Base-by-base conservation (phyloP, 2,329 filamentous ascomycete genomes). In the Sclerotinia spermophila region DNA sequence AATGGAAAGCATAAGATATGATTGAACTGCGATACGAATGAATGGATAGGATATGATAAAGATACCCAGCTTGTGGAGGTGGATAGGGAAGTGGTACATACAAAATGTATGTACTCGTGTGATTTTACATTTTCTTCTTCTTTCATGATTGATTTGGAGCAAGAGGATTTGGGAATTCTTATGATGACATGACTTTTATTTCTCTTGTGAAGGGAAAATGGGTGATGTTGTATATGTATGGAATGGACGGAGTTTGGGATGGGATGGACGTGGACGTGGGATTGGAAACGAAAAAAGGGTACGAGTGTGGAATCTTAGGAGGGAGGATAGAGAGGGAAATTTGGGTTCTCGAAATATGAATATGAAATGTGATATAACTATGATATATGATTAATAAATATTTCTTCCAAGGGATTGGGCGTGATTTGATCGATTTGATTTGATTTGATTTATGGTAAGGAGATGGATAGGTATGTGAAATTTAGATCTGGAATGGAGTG, bases 31-130 rank as follows among this genome's bases (percentile, higher is more conserved):
- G 45, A 53, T 30, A n/a, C 40, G 62, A 53, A 66, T 53, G 45
- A 42, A 40, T 24, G 62, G 45, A 65, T 53, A 65, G 33, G 62
- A 66, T 53, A 66, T 38, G 62, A 66, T 42, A 66, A 66, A 66
- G 62, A 66, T 66, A 66, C 62, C 62, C n/a, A 30, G 24, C 40
- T 35, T 19, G 33, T 33, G 35, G 62, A 27, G 10, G 62, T 40
- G 24, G 35, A 53, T 30, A 40, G 58, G 13, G 45, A 64, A 35
- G 10, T 15, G 45, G n/a, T 42, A 40, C 45, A 53, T 42, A 42
- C 45, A 55, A 2, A 33, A 33, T 45, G 11, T 40, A 66, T 66
- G 62, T 27, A 53, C 19, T 19, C 45, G 33, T 33, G 45, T 48
- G 35, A 53, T 61, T 60, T 27, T 44, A 30, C 24, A 27, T 55